These are phyloP conservation scores for Neurospora cerealis DNA, from an alignment of 495 filamentous ascomycete species.

Conservation along the genomic window DNA sequence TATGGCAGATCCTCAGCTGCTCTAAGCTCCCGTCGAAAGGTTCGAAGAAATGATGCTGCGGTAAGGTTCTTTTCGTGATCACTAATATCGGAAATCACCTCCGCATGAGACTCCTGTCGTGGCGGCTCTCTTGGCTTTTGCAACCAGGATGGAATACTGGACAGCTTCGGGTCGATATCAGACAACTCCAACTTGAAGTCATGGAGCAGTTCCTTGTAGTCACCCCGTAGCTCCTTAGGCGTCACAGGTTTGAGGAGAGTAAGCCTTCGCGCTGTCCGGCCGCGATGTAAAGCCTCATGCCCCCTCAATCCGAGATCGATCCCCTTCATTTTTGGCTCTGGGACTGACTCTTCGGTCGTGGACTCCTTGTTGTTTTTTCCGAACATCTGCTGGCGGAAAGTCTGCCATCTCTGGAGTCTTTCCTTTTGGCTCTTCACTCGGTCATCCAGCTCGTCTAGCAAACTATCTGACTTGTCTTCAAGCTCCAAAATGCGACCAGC, in stretches of 20 bases:
- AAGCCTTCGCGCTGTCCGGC: conserved; percentile 20
- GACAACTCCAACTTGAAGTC: conserved; percentile 32
- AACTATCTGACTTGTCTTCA: conserved; percentile 31
- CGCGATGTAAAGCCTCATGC: conserved; percentile 30
- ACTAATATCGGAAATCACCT: conserved; percentile 36
- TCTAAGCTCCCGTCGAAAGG: neutral
- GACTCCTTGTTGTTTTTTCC: conserved; percentile 18
- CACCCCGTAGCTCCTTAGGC: conserved; percentile 15
- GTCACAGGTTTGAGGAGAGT: neutral
- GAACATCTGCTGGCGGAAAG: conserved; percentile 47
- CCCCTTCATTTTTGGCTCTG: conserved; percentile 21
- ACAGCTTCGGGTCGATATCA: conserved; percentile 9
- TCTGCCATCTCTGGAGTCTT: conserved; percentile 61
- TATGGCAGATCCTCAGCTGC: neutral
- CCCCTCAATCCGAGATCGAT: conserved; percentile 40
- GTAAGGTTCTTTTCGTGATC: conserved; percentile 29
- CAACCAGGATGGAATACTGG: conserved; percentile 14
- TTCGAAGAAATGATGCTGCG: neutral
- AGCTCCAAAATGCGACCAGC: conserved; percentile 43
- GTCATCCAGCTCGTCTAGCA: conserved; percentile 52
- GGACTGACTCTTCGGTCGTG: conserved; percentile 6
- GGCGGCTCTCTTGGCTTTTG: conserved; percentile 9
- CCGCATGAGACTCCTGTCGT: conserved; percentile 10
- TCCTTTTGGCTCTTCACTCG: conserved; percentile 50
- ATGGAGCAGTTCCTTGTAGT: conserved; percentile 35